Conservation (phyloP, 805 yeast species). For the Barnettozyma sp. region DNA sequence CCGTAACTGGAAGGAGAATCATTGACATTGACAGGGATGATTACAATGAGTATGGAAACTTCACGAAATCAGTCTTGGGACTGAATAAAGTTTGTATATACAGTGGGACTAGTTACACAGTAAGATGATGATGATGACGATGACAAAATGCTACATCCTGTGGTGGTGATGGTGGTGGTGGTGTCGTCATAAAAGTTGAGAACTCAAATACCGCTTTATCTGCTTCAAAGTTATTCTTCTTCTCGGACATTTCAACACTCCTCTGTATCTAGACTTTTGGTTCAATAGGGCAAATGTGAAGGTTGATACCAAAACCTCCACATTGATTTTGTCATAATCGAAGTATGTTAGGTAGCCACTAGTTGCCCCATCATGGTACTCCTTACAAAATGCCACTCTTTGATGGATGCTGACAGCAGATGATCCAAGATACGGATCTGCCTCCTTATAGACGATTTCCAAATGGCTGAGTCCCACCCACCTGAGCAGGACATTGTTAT, state of each 20-base stretch:
- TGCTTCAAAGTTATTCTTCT: not conserved
- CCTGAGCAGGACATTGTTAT: constrained; percentile 11
- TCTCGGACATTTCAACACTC: constrained; percentile 8
- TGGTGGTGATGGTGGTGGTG: not conserved
- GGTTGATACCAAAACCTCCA: constrained; percentile 21
- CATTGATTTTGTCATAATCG: constrained; percentile 19
- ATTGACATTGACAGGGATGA: constrained; percentile 18
- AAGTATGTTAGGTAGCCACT: constrained; percentile 14
- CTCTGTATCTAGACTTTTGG: constrained; percentile 8
- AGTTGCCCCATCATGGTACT: constrained; percentile 9
- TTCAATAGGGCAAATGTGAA: constrained; percentile 14
- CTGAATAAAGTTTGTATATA: constrained; percentile 15
- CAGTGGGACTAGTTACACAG: constrained; percentile 18
- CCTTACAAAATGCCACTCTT: constrained; percentile 16
- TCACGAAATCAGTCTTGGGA: constrained; percentile 16
- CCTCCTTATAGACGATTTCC: constrained; percentile 15
- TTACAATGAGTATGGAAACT: constrained; percentile 16
- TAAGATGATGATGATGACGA: constrained; percentile 5
- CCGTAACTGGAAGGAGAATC: constrained; percentile 18
- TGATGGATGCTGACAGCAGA: constrained; percentile 13
- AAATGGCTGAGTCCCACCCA: constrained; percentile 22
- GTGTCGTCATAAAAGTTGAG: not conserved
- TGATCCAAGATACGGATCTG: constrained; percentile 3
- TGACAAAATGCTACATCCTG: too few species aligned
- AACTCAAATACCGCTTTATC: not conserved